Conservation (phyloP, 805 yeast genomes). For the Yarrowia phangngaensis region DNA sequence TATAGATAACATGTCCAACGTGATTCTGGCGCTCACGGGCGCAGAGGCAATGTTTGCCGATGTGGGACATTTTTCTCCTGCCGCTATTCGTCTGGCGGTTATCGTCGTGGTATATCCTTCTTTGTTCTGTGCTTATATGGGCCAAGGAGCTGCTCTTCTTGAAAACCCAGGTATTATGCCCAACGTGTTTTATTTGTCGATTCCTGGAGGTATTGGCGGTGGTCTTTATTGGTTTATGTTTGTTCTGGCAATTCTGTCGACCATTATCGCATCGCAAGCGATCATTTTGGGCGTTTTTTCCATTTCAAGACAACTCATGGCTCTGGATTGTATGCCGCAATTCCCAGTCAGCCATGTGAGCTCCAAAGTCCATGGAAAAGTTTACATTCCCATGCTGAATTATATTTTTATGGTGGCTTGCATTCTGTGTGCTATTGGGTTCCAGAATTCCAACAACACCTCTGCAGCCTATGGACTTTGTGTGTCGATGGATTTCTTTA, state of each 20-base stretch:
- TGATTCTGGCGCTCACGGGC: slow-evolving; percentile 56
- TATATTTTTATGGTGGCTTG: slow-evolving; percentile 52
- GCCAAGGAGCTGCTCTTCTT: slow-evolving; percentile 48
- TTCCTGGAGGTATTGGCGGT: slow-evolving; percentile 14
- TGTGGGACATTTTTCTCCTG: slow-evolving; percentile 52
- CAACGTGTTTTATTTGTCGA: slow-evolving; percentile 20
- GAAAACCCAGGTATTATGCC: slow-evolving; percentile 18
- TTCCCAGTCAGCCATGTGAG: slow-evolving; percentile 49
- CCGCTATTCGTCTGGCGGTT: slow-evolving; percentile 50
- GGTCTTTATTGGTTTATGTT: slow-evolving; percentile 35
- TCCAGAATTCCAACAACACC: slow-evolving; percentile 41
- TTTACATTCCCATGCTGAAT: slow-evolving; percentile 52
- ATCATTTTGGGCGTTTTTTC: slow-evolving; percentile 54
- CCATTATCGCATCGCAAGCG: slow-evolving; percentile 60
- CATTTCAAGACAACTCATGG: slow-evolving; percentile 51
- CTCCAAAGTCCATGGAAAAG: slow-evolving; percentile 45
- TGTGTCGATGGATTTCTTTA: slow-evolving; percentile 51
- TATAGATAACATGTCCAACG: slow-evolving; percentile 46
- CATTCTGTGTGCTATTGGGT: slow-evolving; percentile 50
- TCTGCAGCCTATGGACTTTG: slow-evolving; percentile 60
- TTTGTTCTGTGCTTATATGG: slow-evolving; percentile 50
- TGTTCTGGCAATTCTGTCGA: slow-evolving; percentile 51
- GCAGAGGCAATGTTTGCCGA: slow-evolving; percentile 65
- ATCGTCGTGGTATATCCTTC: slow-evolving; percentile 50
- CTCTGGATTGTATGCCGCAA: slow-evolving; percentile 53